A percentile compares a stretch with the other conserved stretches of the same genome.
phyloP scores from a whole-genome alignment of 345 rosid genomes.

The Camelina hispida region DNA sequence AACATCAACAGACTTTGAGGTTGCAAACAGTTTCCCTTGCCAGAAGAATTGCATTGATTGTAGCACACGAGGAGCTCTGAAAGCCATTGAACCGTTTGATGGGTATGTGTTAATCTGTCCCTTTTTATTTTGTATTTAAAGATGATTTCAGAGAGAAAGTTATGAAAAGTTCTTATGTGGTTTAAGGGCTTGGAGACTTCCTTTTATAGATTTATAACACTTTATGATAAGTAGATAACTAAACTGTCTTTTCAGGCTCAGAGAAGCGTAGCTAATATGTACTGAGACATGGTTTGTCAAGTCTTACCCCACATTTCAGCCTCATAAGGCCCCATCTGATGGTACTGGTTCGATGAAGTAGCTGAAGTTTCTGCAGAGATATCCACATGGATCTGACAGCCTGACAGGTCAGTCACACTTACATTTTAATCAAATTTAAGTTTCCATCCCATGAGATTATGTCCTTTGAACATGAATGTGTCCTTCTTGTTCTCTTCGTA shows the following conservation, averaged over 20 bases:
- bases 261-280: slow-evolving; percentile 9
- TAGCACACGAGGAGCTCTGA: slow-evolving; percentile 20
- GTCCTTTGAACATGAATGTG: slow-evolving; percentile 27
- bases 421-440: slow-evolving; percentile 10
- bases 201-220: background rate
- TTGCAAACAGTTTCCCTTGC: slow-evolving; percentile 14
- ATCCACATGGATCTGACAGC: slow-evolving; percentile 23
- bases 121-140: background rate
- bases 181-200: background rate
- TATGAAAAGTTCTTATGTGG: slow-evolving; percentile 6
- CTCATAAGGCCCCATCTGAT: slow-evolving; percentile 26
- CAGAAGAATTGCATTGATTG: slow-evolving; percentile 16
- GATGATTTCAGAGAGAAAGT: slow-evolving; percentile 8
- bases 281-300: slow-evolving; percentile 22
- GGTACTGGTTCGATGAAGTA: slow-evolving; percentile 6
- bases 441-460: slow-evolving; percentile 5
- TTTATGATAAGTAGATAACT: background rate
- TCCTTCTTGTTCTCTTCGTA: slow-evolving; percentile 32
- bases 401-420: slow-evolving; percentile 1
- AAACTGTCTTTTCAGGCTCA: background rate
- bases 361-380: background rate
- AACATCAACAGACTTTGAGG: slow-evolving; percentile 23
- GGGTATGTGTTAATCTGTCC: background rate
- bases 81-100: background rate
- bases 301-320: slow-evolving; percentile 6